Evolutionary conservation across 345 rosid species (phyloP), one percentile per base, ranked within the genome.

Genomic region (Boechera stricta): DNA sequence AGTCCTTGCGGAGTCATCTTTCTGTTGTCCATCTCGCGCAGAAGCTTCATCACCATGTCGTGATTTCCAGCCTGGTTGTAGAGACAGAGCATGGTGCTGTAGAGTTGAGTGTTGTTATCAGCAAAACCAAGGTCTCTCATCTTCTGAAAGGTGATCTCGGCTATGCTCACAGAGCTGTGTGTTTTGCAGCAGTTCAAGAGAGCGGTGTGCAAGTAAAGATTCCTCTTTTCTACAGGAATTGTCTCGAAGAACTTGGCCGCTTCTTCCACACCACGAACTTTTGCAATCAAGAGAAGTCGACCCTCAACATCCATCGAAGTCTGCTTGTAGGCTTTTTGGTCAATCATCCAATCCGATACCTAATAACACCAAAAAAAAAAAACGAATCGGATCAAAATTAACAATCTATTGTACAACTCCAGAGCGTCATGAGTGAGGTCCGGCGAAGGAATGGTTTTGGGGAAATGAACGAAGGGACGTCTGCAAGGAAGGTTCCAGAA

Each of bases 61-160:
- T 74, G 52, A 36, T 87, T 38, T 13, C 21, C 67, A 42, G 74
- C 74, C 55, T 26, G 74, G 49, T 24, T 12, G 69, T 92, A 87
- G 29, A 92, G 88, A 21, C 24, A 84, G 48, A 90, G 66, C 91
- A 88, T 85, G 7, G 74, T 75, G 72, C 78, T 85, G 68, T 84
- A 91, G 0, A 77, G 3, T 5, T 83, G 24, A 2, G 83, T 2
- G 2, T 24, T 16, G 26, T 42, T 52, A 9, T 58, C 8, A 61
- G 31, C 31, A 21, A 78, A 80, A 7, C 83, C 79, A 36, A 79
- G 58, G 0, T 80, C 77, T 54, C 74, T 81, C 79, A 85, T 82
- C 71, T 77, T 81, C 61, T 76, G 49, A 78, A 86, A 66, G 10
- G 76, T 10, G 42, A 77, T 69, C 82, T 87, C 88, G 12, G 89